A percentile compares a stretch with the other conserved stretches of the same genome.
phyloP scores from a whole-genome alignment of 176 grass and related monocot species.

The Rhynchospora breviuscula region DNA sequence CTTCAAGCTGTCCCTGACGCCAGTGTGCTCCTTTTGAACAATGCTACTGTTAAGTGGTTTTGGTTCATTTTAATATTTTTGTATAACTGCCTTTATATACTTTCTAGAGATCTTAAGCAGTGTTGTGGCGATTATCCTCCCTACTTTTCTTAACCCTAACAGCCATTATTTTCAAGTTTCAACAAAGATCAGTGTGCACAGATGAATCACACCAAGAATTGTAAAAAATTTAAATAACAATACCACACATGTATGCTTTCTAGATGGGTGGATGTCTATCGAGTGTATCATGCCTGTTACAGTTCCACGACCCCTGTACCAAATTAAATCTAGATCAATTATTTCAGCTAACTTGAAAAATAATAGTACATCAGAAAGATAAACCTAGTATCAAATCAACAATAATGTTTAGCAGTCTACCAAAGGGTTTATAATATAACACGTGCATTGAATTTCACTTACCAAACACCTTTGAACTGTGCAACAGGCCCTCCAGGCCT shows the following conservation, averaged over 20 bases:
- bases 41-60: neutral
- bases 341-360: neutral
- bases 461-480: constrained; percentile 23
- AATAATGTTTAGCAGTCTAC: neutral
- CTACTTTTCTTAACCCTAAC: neutral
- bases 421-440: neutral
- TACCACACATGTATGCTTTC: constrained; percentile 91
- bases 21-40: neutral
- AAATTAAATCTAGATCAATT: neutral
- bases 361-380: neutral
- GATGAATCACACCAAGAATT: neutral
- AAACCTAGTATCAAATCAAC: neutral
- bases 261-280: constrained; percentile 84
- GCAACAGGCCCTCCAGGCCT: constrained; percentile 3
- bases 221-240: neutral
- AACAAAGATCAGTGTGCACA: neutral
- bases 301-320: constrained; percentile 50
- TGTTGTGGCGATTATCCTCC: neutral
- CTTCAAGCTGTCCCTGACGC: neutral
- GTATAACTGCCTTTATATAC: too few relatives aligned
- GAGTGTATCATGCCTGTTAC: constrained; percentile 65
- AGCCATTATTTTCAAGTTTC: neutral
- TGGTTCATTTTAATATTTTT: neutral
- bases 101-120: neutral
- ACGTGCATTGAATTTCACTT: neutral